Conservation (phyloP, 2,329 filamentous ascomycete species). For the Westerdykella ornata region DNA sequence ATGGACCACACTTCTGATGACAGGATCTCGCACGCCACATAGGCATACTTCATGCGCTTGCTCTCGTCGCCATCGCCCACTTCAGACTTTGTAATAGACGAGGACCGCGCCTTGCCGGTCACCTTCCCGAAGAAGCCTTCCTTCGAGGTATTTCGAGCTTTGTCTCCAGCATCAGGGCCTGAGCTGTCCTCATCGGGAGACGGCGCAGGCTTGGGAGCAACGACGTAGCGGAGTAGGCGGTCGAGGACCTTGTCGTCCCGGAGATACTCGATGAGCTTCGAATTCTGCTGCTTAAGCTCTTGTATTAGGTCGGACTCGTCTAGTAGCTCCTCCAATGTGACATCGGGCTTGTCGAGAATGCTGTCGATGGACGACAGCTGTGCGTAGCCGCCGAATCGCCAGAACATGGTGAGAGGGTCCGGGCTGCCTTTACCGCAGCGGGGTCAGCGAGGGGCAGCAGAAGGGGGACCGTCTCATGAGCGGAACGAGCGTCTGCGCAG, state of each 20-base stretch:
- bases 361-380: conserved; percentile 95
- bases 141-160: conserved; percentile 25
- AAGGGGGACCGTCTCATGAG: conserved; percentile 10
- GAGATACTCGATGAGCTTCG: conserved; percentile 92
- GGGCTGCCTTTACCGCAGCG: conserved; percentile 19
- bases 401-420: conserved; percentile 74
- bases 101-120: conserved; percentile 39
- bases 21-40: conserved; percentile 84
- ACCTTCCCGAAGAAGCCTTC: conserved; percentile 45
- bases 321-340: conserved; percentile 89
- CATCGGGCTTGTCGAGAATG: conserved; percentile 90
- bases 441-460: conserved; percentile 11
- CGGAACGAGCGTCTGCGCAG: not conserved
- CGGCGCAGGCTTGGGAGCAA: conserved; percentile 59
- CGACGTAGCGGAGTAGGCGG: conserved; percentile 83
- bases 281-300: conserved; percentile 96
- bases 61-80: conserved; percentile 50
- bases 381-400: conserved; percentile 98
- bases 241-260: conserved; percentile 80
- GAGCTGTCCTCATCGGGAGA: conserved; percentile 29
- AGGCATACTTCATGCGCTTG: conserved; percentile 88
- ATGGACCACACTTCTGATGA: conserved; percentile 97
- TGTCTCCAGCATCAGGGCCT: conserved; percentile 43
- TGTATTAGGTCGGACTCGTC: conserved; percentile 95
- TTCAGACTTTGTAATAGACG: conserved; percentile 39